Evolutionary conservation across 257 asterid species (phyloP).

Genomic region (Rauvolfia tetraphylla): DNA sequence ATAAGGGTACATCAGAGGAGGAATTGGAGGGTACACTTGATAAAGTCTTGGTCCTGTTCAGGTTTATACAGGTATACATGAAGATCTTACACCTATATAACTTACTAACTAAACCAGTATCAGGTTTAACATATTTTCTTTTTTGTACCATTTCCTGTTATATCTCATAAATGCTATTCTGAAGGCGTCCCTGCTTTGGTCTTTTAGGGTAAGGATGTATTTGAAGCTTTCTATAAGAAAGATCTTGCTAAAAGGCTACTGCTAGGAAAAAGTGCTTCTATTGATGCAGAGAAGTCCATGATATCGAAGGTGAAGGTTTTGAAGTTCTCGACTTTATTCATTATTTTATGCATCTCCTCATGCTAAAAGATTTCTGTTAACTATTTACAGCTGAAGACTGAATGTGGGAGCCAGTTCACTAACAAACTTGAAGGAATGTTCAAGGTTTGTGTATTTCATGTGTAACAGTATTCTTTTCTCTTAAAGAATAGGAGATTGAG

Average conservation of each 20-base stretch:
- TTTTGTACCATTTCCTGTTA: neutral
- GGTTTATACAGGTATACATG: slow-evolving; percentile 81
- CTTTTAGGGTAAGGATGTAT: slow-evolving; percentile 46
- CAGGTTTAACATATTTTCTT: too few relatives aligned
- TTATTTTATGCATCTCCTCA: slow-evolving; percentile 11
- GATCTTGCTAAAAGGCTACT: slow-evolving; percentile 85
- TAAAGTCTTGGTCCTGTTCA: slow-evolving; percentile 90
- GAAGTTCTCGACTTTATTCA: slow-evolving; percentile 6
- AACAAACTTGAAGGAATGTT: slow-evolving; percentile 99
- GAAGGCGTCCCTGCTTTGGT: neutral
- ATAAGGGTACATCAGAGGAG: slow-evolving; percentile 99
- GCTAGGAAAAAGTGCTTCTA: slow-evolving; percentile 91
- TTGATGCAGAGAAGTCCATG: slow-evolving; percentile 94
- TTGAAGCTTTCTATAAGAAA: slow-evolving; percentile 53
- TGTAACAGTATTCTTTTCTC: neutral
- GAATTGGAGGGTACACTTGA: slow-evolving; percentile 97
- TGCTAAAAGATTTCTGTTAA: slow-evolving; percentile 12
- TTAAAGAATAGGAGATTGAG: neutral
- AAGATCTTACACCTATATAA: neutral
- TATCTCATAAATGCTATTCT: neutral
- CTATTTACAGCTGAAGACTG: slow-evolving; percentile 72
- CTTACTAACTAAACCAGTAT: neutral
- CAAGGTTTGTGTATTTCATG: slow-evolving; percentile 51
- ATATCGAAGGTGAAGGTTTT: slow-evolving; percentile 35
- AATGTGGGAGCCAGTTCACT: slow-evolving; percentile 98